Base-by-base conservation (phyloP, 2,329 filamentous ascomycete species). In the Epichloe glyceriae region DNA sequence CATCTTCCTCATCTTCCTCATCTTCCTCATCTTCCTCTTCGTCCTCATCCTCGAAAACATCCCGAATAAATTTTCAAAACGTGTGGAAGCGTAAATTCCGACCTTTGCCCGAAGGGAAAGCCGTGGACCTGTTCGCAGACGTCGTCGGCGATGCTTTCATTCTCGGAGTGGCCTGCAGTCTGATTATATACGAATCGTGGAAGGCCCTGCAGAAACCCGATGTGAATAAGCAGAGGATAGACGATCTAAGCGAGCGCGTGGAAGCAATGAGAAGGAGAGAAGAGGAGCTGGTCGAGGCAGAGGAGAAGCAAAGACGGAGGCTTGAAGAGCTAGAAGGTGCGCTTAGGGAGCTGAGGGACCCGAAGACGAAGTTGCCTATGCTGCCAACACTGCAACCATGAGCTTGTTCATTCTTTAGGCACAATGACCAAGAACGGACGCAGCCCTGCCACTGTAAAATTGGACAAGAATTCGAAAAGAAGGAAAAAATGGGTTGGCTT, bases 71-170 rank as follows among this genome's bases (percentile, higher is more conserved):
- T 4, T 67, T 72, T 45, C 70, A 70, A 43, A 83, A 73, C 56
- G 67, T 83, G 11, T 84, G 81, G 80, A 74, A 61, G 53, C 75
- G 80, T 52, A 79, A 77, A 59, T 84, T 84, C 60, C 69, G 80
- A 48, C 64, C 79, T 6, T 66, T 84, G n/a, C 79, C 80, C 10
- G 80, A 84, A 60, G 71, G 64, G 15, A 84, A 83, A 64, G 80
- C 80, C 8, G 80, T 84, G 11, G 80, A 83, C 58, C 66, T 84
- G 7, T 84, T 84, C 57, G 81, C 80, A 41, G 80, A 84, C 58
- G 80, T 84, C 15, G 67, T 80, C 47, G 80, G 80, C 40, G 80
- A 84, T 56, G 67, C 70, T 15, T 84, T 84, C 60, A 83, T 84
- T 53, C 70, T 84, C 19, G 60, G 72, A 5, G 79, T 84, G 26